Evolutionary conservation across 257 asterid species (phyloP).

Genomic region (Gynochthodes officinalis): DNA sequence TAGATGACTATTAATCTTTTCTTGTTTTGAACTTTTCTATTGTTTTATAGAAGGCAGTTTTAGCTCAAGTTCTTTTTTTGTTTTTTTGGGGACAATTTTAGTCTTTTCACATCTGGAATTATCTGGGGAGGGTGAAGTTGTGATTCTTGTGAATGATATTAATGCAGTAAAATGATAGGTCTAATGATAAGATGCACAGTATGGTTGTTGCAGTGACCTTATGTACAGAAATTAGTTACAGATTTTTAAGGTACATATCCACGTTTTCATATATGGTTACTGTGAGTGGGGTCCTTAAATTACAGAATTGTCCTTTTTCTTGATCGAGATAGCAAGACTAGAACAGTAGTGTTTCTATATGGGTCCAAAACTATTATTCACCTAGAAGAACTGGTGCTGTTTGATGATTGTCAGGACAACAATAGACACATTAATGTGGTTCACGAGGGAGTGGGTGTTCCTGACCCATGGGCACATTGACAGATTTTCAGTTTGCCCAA

Average conservation of each 20-base stretch:
- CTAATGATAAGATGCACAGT: slow-evolving; percentile 15
- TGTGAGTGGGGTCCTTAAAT: slow-evolving; percentile 15
- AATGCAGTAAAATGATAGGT: slow-evolving; percentile 25
- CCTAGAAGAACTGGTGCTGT: slow-evolving; percentile 31
- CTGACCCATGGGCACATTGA: slow-evolving; percentile 5
- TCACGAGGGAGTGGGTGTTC: slow-evolving; percentile 19
- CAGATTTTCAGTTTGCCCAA: background rate
- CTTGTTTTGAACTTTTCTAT: slow-evolving; percentile 5
- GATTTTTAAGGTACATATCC: slow-evolving; percentile 18
- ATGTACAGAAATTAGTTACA: slow-evolving; percentile 20
- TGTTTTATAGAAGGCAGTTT: background rate
- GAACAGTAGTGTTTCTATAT: slow-evolving; percentile 2
- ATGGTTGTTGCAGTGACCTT: slow-evolving; percentile 10
- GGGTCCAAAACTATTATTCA: slow-evolving; percentile 12
- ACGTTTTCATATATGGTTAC: slow-evolving; percentile 11
- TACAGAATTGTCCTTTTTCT: slow-evolving; percentile 11
- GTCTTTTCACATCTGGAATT: background rate
- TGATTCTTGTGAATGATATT: background rate
- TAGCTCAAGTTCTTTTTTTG: no score
- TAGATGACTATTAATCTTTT: slow-evolving; percentile 6
- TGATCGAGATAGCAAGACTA: slow-evolving; percentile 16
- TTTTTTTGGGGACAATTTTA: background rate
- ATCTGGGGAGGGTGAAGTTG: background rate
- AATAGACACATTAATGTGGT: slow-evolving; percentile 19
- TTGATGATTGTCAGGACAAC: slow-evolving; percentile 25